A percentile compares a stretch with the other conserved stretches of the same genome.
Conservation (phyloP, 163 green algal genomes). For the Chlorella variabilis region DNA sequence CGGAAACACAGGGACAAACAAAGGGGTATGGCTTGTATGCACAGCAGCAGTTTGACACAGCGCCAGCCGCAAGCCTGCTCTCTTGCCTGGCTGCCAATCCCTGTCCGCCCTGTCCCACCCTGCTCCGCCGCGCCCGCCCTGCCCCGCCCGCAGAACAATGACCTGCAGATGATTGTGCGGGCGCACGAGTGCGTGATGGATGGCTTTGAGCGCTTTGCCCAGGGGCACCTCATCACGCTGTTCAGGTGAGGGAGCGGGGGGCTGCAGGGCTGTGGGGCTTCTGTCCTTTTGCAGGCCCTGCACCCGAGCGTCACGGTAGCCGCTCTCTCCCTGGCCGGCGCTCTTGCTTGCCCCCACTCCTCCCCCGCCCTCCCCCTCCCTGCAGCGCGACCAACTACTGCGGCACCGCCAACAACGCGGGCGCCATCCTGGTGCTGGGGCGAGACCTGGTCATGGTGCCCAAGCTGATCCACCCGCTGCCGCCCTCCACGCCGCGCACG, state of each 20-base stretch:
- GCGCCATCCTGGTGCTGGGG: conserved; percentile 97
- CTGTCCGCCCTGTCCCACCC: too few relatives aligned
- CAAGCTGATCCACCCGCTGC: conserved; percentile 99
- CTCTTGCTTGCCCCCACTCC: too few relatives aligned
- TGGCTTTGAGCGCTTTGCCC: conserved; percentile 98
- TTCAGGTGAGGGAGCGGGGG: conserved; percentile 77
- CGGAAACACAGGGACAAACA: too few relatives aligned
- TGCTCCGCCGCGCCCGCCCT: background rate
- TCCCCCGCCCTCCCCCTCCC: background rate
- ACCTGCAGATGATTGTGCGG: conserved; percentile 98
- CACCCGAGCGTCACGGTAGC: too few relatives aligned
- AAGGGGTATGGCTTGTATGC: too few relatives aligned
- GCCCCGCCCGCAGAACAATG: conserved; percentile 80
- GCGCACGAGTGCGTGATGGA: conserved; percentile 99
- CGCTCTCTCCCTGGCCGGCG: too few relatives aligned
- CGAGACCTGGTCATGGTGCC: conserved; percentile 97
- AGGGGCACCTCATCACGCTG: conserved; percentile 94
- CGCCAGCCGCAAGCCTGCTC: too few relatives aligned
- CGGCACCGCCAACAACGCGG: conserved; percentile 97
- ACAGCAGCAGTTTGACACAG: too few relatives aligned
- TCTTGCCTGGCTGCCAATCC: too few relatives aligned
- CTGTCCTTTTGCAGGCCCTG: too few relatives aligned
- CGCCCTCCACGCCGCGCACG: conserved; percentile 79
- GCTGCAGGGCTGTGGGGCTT: too few relatives aligned
- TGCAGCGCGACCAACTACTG: conserved; percentile 98